phyloP scores from a whole-genome alignment of 2,329 filamentous ascomycete genomes.

The Diplodia intermedia region DNA sequence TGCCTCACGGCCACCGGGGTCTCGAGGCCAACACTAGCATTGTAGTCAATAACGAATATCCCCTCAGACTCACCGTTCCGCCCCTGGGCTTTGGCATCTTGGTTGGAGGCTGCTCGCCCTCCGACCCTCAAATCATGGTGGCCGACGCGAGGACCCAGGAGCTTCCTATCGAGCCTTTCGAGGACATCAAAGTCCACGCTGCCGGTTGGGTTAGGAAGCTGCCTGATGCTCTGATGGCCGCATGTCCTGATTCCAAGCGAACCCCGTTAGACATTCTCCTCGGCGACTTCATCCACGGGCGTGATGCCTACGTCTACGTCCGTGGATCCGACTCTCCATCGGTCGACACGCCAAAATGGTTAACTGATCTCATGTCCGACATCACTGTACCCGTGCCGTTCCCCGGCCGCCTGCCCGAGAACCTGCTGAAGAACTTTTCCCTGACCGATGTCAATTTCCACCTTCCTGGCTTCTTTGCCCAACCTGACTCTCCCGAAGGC shows the following conservation, averaged over 20 bases:
- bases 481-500: conserved; percentile 74
- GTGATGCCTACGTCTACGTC: conserved; percentile 80
- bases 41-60: conserved; percentile 75
- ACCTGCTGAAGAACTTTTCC: conserved; percentile 86
- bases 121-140: conserved; percentile 77
- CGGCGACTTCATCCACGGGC: conserved; percentile 79
- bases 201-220: conserved; percentile 75
- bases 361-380: conserved; percentile 78
- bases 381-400: conserved; percentile 86
- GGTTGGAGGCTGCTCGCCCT: conserved; percentile 77
- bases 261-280: conserved; percentile 87
- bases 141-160: conserved; percentile 75
- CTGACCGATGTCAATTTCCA: conserved; percentile 85
- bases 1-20: conserved; percentile 63
- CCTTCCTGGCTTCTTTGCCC: conserved; percentile 79
- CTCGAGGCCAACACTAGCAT: conserved; percentile 83
- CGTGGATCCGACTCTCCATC: conserved; percentile 74
- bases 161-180: conserved; percentile 71
- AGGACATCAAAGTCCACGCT: conserved; percentile 72
- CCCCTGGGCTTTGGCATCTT: conserved; percentile 83
- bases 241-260: conserved; percentile 76
- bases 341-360: conserved; percentile 78
- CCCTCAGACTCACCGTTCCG: conserved; percentile 77
- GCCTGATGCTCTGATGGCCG: conserved; percentile 72
- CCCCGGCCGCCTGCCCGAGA: conserved; percentile 79